Percentiles rank a stretch among this genome's conserved stretches.
phyloP scores from a whole-genome alignment of 768 basidiomycete genomes.

The Coprinellus aureogranulatus region DNA sequence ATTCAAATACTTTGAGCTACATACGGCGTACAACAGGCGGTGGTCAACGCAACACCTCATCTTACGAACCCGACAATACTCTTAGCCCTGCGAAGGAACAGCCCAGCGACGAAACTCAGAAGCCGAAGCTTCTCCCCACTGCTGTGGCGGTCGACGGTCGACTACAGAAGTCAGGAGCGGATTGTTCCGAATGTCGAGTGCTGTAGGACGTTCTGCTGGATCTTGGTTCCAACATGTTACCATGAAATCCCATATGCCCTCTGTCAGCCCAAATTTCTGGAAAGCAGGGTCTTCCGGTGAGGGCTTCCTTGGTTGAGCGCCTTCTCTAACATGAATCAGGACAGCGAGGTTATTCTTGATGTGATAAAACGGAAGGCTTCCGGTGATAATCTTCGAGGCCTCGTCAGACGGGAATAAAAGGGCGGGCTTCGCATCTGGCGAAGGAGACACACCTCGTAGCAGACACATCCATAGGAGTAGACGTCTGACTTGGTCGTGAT shows the following conservation, averaged over 20 bases:
- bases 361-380: constrained; percentile 20
- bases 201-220: background rate
- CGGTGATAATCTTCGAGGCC: constrained; percentile 10
- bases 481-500: constrained; percentile 6
- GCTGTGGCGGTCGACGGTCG: background rate
- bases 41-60: no score
- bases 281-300: background rate
- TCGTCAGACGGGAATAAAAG: background rate
- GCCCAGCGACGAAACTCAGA: background rate
- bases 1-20: no score
- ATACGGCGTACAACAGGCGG: no score
- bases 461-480: constrained; percentile 12
- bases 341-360: background rate
- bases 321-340: background rate
- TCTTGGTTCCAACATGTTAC: background rate
- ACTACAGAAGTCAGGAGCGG: background rate
- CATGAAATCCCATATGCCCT: background rate
- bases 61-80: no score
- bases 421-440: background rate
- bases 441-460: constrained; percentile 5
- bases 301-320: background rate
- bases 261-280: background rate
- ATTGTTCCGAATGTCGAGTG: background rate
- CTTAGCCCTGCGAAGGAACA: no score
- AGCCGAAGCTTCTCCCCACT: background rate